Evolutionary conservation across 208 protist genomes (phyloP).

Genomic region (Crithidia brevicula): DNA sequence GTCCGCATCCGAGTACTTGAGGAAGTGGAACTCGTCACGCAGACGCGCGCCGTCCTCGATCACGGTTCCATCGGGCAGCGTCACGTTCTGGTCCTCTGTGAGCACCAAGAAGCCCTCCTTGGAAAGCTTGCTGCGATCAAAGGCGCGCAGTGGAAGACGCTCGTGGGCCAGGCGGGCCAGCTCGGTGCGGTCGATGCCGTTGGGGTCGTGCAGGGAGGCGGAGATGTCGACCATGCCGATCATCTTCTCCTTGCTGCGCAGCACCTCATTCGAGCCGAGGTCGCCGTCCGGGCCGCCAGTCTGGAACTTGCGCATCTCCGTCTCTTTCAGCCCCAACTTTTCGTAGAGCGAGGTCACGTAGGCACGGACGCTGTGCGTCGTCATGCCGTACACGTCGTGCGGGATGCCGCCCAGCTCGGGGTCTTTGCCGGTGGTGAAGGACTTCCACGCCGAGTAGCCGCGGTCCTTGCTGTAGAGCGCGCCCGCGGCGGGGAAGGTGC

Average conservation of each 20-base stretch:
- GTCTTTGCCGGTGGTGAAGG: constrained; percentile 97
- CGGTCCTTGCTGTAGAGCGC: constrained; percentile 84
- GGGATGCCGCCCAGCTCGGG: constrained; percentile 94
- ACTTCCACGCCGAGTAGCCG: constrained; percentile 93
- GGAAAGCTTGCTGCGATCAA: constrained; percentile 86
- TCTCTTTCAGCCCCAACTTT: constrained; percentile 88
- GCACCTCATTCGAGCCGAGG: constrained; percentile 96
- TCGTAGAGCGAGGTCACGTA: constrained; percentile 91
- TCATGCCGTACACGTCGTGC: constrained; percentile 97
- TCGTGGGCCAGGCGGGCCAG: constrained; percentile 80
- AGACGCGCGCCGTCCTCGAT: constrained; percentile 79
- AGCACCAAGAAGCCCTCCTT: constrained; percentile 92
- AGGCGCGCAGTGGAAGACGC: constrained; percentile 86
- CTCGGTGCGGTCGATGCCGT: constrained; percentile 90
- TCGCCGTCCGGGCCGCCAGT: constrained; percentile 97
- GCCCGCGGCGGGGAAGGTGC: constrained; percentile 77
- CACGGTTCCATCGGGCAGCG: constrained; percentile 83
- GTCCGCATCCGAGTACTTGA: constrained; percentile 83
- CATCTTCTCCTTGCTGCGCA: constrained; percentile 93
- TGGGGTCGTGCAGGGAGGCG: constrained; percentile 94
- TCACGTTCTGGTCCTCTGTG: constrained; percentile 87
- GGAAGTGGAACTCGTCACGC: constrained; percentile 95
- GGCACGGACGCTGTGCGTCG: constrained; percentile 94
- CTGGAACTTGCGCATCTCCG: constrained; percentile 94
- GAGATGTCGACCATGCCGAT: constrained; percentile 94